Conservation (phyloP, 2,329 filamentous ascomycete genomes). For the Penicillium oxalicum region DNA sequence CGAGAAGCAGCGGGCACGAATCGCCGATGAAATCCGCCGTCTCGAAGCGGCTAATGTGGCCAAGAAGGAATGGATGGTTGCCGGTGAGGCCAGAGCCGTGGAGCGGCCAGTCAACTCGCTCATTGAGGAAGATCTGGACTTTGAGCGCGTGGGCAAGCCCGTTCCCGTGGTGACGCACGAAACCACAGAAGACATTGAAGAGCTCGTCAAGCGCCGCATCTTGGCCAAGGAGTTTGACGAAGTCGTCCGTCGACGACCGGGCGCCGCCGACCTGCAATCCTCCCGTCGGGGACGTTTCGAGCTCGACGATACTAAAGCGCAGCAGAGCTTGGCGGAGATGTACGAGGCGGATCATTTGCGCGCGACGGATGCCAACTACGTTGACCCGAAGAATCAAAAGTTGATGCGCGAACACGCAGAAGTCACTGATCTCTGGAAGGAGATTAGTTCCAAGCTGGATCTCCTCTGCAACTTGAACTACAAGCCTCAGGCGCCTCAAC, state of each 20-base stretch:
- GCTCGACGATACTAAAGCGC: constrained; percentile 79
- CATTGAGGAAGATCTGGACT: constrained; percentile 89
- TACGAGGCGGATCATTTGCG: constrained; percentile 91
- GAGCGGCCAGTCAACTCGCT: constrained; percentile 87
- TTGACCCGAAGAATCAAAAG: constrained; percentile 78
- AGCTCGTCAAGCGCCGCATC: constrained; percentile 89
- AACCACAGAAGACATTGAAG: constrained; percentile 83
- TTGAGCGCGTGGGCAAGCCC: constrained; percentile 90
- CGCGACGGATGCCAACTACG: constrained; percentile 68
- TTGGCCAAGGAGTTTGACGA: constrained; percentile 88
- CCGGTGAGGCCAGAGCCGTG: constrained; percentile 76
- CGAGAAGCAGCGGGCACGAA: constrained; percentile 76
- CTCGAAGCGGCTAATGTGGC: constrained; percentile 84
- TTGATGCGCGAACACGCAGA: constrained; percentile 75
- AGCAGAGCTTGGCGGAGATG: constrained; percentile 80
- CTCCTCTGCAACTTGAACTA: constrained; percentile 91
- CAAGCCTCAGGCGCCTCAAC: constrained; percentile 76
- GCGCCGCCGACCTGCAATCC: constrained; percentile 58
- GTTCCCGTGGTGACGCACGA: constrained; percentile 91
- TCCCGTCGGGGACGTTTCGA: constrained; percentile 68
- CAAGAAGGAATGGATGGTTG: constrained; percentile 83
- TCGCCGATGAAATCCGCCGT: constrained; percentile 83
- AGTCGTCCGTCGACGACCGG: constrained; percentile 73
- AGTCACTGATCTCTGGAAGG: constrained; percentile 75
- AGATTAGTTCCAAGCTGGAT: constrained; percentile 74